These are phyloP conservation scores for Amanita subjunquillea DNA, from an alignment of 768 basidiomycete species.

Conservation along the genomic window DNA sequence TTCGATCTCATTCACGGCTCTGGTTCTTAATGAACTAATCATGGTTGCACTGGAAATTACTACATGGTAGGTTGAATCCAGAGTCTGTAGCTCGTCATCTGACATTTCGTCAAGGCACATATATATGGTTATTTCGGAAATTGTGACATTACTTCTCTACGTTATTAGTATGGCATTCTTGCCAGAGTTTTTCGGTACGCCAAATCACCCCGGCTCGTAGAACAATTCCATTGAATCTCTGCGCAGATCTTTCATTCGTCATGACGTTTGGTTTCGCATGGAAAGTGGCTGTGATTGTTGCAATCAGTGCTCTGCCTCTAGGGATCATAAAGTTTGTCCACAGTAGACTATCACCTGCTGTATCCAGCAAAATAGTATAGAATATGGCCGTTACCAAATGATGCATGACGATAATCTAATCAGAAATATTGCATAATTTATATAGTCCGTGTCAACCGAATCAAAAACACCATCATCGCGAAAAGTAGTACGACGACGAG, in stretches of 20 bases:
- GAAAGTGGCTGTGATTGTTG: slow-evolving; percentile 95
- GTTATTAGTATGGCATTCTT: slow-evolving; percentile 86
- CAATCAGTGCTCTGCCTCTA: slow-evolving; percentile 85
- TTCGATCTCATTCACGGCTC: slow-evolving; percentile 93
- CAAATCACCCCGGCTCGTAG: slow-evolving; percentile 4
- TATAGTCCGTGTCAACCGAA: slow-evolving; percentile 32
- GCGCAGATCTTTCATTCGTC: slow-evolving; percentile 83
- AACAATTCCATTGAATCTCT: slow-evolving; percentile 2
- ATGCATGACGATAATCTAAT: not conserved
- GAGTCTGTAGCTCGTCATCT: not conserved
- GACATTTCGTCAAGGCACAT: slow-evolving; percentile 52
- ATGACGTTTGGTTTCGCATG: slow-evolving; percentile 79
- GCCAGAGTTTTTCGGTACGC: slow-evolving; percentile 92
- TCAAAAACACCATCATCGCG: slow-evolving; percentile 60
- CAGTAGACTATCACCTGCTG: slow-evolving; percentile 81
- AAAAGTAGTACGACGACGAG: slow-evolving; percentile 61
- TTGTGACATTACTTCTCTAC: slow-evolving; percentile 84
- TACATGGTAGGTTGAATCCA: slow-evolving; percentile 56
- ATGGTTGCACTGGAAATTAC: slow-evolving; percentile 99
- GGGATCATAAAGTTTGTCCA: slow-evolving; percentile 85
- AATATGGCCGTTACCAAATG: not conserved
- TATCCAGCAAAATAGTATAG: slow-evolving; percentile 83
- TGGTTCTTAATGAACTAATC: slow-evolving; percentile 93
- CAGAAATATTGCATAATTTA: not conserved
- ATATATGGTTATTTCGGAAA: slow-evolving; percentile 90